A percentile compares a stretch with the other conserved stretches of the same genome.
Evolutionary conservation across 1,284 basidiomycete species (phyloP).

Genomic region (Trichosporon faecale): DNA sequence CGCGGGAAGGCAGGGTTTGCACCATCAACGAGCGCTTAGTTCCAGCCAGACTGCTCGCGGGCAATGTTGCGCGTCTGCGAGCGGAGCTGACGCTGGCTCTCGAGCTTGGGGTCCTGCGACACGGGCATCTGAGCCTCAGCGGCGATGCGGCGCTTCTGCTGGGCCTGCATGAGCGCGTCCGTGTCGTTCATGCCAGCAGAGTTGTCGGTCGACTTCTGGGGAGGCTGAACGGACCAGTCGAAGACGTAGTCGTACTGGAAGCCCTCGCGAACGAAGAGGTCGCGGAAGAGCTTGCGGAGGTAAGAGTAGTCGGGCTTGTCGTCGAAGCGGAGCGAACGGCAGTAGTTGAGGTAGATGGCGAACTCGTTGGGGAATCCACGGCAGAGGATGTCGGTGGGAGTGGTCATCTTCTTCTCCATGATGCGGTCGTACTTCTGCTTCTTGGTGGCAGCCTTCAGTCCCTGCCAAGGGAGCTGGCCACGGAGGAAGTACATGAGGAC

Average conservation of each 20-base stretch:
- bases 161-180: slow-evolving; percentile 20
- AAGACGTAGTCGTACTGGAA: slow-evolving; percentile 98
- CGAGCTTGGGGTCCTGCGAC: slow-evolving; percentile 26
- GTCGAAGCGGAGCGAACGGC: slow-evolving; percentile 91
- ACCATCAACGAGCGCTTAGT: neutral
- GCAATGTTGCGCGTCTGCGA: slow-evolving; percentile 44
- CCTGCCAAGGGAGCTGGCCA: slow-evolving; percentile 94
- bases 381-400: slow-evolving; percentile 90
- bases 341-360: slow-evolving; percentile 96
- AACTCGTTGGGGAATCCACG: slow-evolving; percentile 97
- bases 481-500: slow-evolving; percentile 97
- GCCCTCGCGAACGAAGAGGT: slow-evolving; percentile 92
- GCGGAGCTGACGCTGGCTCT: slow-evolving; percentile 45
- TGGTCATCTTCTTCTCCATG: slow-evolving; percentile 99
- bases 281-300: slow-evolving; percentile 95
- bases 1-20: neutral
- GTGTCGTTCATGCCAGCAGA: neutral
- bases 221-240: slow-evolving; percentile 86
- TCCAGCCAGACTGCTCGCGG: slow-evolving; percentile 34
- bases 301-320: slow-evolving; percentile 99
- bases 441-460: slow-evolving; percentile 96
- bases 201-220: slow-evolving; percentile 16
- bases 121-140: slow-evolving; percentile 20
- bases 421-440: slow-evolving; percentile 99
- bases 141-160: slow-evolving; percentile 22